Base-by-base conservation (phyloP, 345 rosid genomes). In the Eutrema heterophyllum region DNA sequence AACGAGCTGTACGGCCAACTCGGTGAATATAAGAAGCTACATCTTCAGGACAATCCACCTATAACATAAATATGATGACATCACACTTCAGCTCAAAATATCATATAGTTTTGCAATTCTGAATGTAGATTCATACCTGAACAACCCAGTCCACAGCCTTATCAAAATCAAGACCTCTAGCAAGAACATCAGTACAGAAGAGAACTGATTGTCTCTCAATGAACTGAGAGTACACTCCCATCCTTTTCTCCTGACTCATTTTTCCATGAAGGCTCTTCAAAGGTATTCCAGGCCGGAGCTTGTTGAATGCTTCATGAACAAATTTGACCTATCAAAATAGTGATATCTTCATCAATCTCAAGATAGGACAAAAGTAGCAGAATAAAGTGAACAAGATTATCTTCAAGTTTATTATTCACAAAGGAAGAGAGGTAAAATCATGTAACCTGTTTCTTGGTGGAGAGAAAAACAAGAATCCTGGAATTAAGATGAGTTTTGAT, bases 1-100 rank as follows among this genome's bases (percentile, higher is more conserved):
- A 87, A 36, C 99, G 93, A 65, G 99, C 99, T 16, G 99, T 95
- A 29, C 97, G 96, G 52, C 99, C 99, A 78, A 88, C 99, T 79
- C 99, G 90, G 75, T 95, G 97, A 68, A 92, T 89, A 88, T 95
- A 95, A 59, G 97, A 85, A 63, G 87, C 84, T 71, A 88, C 96
- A 77, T 95, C 93, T 43, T 95, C 99, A 11, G 99, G 99, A 81
- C 97, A 92, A 78, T 95, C 97, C 67, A 87, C 81, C 99, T 95
- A 81, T 16, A 40, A 58, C 24, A 69, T 45, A 51, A 57, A 58
- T 52, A 36, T 46, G 52, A 49, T 46, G 73, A 62, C 27, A 60
- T 39, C 36, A 68, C 51, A 71, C 30, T 68, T 44, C 39, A 30
- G 27, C 29, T 6, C n/a, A 60, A 59, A 8, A 64, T 64, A 64